Conservation (phyloP, 1,139 yeast genomes). For the Dujonia santamariae region DNA sequence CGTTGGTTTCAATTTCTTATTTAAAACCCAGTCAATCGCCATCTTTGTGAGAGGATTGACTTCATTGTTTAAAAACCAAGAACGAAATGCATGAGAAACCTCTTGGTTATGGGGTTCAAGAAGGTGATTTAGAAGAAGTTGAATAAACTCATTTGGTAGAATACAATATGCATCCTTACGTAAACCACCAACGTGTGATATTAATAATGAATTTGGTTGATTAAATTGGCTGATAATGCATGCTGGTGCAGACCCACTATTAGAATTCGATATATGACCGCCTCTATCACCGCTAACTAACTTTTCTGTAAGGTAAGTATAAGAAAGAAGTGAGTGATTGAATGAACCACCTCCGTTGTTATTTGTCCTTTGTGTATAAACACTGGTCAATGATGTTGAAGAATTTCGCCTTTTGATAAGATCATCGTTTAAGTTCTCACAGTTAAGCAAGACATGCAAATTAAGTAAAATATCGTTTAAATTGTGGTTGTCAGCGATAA, state of each 20-base stretch:
- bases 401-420: slow-evolving; percentile 3
- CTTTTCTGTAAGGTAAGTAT: slow-evolving; percentile 21
- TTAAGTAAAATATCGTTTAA: slow-evolving; percentile 35
- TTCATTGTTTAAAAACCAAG: slow-evolving; percentile 21
- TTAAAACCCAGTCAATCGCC: slow-evolving; percentile 50
- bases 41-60: slow-evolving; percentile 43
- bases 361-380: slow-evolving; percentile 14
- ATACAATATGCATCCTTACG: slow-evolving; percentile 40
- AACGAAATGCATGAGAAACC: slow-evolving; percentile 20
- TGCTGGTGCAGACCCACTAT: slow-evolving; percentile 20
- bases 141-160: slow-evolving; percentile 32
- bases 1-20: slow-evolving; percentile 46
- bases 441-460: slow-evolving; percentile 33
- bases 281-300: no score
- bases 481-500: slow-evolving; percentile 36
- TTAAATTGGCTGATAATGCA: slow-evolving; percentile 29
- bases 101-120: slow-evolving; percentile 25
- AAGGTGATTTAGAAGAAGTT: slow-evolving; percentile 26
- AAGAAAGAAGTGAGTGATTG: slow-evolving; percentile 11
- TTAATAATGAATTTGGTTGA: slow-evolving; percentile 24
- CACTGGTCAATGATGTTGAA: slow-evolving; percentile 15
- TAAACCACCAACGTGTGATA: slow-evolving; percentile 42
- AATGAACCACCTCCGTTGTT: neutral
- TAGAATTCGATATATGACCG: slow-evolving; percentile 6
- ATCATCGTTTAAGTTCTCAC: slow-evolving; percentile 20